These are phyloP conservation scores for Athelia psychrophila DNA, from an alignment of 1,284 basidiomycete species.

Conservation along the genomic window DNA sequence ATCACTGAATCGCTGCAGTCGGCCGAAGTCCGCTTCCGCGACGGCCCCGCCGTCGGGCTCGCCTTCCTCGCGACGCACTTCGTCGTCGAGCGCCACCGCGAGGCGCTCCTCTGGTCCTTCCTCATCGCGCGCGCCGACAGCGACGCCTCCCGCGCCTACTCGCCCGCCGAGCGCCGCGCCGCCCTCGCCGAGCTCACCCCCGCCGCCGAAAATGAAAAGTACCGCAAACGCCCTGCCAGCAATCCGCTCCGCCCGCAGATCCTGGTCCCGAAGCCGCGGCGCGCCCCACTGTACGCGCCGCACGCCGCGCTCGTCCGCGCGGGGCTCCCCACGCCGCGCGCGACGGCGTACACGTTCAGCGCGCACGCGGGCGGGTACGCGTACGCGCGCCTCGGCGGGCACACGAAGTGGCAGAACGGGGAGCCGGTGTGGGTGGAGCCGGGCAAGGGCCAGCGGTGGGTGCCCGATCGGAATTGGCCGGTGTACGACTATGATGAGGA, in stretches of 20 bases:
- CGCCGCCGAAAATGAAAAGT: too few relatives aligned
- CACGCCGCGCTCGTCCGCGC: constrained; percentile 3
- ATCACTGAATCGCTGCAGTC: neutral
- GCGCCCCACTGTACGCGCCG: neutral
- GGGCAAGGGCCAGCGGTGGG: too few relatives aligned
- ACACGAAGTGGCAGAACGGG: neutral
- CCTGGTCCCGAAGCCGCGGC: neutral
- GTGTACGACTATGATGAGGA: too few relatives aligned
- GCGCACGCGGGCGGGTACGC: constrained; percentile 14
- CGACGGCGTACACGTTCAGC: constrained; percentile 13
- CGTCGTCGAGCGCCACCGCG: constrained; percentile 36
- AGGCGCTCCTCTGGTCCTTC: constrained; percentile 41
- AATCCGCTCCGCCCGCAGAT: neutral
- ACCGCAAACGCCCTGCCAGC: too few relatives aligned
- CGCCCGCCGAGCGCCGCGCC: constrained; percentile 10
- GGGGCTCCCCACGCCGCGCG: constrained; percentile 7
- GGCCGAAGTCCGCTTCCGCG: constrained; percentile 21
- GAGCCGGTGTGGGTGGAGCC: too few relatives aligned
- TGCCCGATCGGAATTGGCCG: too few relatives aligned
- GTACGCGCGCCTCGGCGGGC: neutral
- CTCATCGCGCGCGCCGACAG: constrained; percentile 25
- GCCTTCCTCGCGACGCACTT: constrained; percentile 33
- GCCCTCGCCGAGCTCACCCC: constrained; percentile 7
- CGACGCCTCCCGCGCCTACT: constrained; percentile 9
- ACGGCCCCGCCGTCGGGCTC: constrained; percentile 11